A percentile compares a stretch with the other conserved stretches of the same genome.
phyloP scores from a whole-genome alignment of 768 basidiomycete species.

The Xerocomellus chrysenteron region DNA sequence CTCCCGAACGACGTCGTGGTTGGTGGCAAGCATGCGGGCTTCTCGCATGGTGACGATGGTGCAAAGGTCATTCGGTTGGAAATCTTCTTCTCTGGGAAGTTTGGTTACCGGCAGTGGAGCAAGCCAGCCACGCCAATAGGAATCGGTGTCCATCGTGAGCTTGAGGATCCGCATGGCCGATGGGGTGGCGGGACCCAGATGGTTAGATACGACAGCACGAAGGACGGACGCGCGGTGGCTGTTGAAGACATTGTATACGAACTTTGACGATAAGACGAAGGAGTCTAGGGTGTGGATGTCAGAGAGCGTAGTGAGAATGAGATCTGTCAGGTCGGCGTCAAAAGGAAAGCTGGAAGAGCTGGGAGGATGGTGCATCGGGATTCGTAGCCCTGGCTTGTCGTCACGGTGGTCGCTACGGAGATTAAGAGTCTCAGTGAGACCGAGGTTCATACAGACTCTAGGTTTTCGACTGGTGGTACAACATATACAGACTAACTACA shows the following conservation, averaged over 20 bases:
- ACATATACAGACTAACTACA: too few species aligned
- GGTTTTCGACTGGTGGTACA: too few species aligned
- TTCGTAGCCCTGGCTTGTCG: too few species aligned
- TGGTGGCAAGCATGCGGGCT: constrained; percentile 10
- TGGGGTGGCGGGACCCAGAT: constrained; percentile 7
- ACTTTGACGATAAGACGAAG: constrained; percentile 17
- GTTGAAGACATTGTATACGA: constrained; percentile 17
- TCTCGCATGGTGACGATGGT: constrained; percentile 8
- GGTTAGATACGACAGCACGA: constrained; percentile 14
- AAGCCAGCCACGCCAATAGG: constrained; percentile 19
- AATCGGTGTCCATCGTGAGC: constrained; percentile 9
- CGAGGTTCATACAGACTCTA: too few species aligned
- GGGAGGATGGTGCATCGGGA: not conserved
- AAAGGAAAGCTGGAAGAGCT: constrained; percentile 1
- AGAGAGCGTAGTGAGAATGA: constrained; percentile 7
- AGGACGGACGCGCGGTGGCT: constrained; percentile 11
- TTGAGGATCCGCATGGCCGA: constrained; percentile 19
- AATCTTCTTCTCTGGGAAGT: constrained; percentile 15
- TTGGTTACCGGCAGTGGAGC: constrained; percentile 5
- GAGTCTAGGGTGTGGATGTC: constrained; percentile 11
- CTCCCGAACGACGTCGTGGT: constrained; percentile 16
- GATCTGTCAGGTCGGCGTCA: constrained; percentile 13
- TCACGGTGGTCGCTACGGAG: too few species aligned
- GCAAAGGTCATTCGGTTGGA: not conserved
- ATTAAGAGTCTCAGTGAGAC: too few species aligned